Base-by-base conservation (phyloP, 2,329 filamentous ascomycete genomes). In the Nemania sp. region DNA sequence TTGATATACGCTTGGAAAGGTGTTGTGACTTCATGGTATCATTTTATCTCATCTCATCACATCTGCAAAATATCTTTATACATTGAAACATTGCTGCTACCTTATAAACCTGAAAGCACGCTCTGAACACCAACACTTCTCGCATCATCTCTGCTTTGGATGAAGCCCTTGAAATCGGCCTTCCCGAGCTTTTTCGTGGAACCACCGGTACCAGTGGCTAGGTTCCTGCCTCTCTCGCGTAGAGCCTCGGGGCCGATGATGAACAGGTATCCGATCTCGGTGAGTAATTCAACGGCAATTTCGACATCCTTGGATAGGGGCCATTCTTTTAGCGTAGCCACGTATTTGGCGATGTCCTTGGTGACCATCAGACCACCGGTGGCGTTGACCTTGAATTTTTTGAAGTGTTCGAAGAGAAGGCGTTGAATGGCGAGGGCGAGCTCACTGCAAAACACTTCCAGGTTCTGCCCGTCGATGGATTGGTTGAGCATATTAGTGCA, bases 291-390 rank as follows among this genome's bases (percentile, higher is more conserved):
- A 72, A 98, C 88, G 62, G 89, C 88, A 26, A 86, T 86, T 73
- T 88, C 87, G 56, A 90, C 88, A 47, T 92, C 89, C 74, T 90
- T 90, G 61, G 87, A 86, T 47, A 94, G 84, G 29, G 92, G 88
- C 93, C 94, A 98, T 38, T 90, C 90, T 70, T 93, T 90, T 72
- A 99, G 86, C 11, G 97, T 89, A 68, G 94, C 91, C 8, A 93
- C 92, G 79, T 99, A 99, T 77, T 93, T 94, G 41, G 93, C 93
- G 79, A 98, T 94, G 78, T 99, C 96, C 82, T 98, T 97, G 41
- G 92, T 95, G 27, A 98, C 93, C 88, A 98, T 96, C 54, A 99
- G 88, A 2, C 94, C 96, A 69, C 96, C 96, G 0, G 95, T 94
- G 47, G 94, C 93, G 73, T 94, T 97, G 72, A 99, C 93, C 68